Evolutionary conservation across 2,329 filamentous ascomycete species (phyloP).

Genomic region (Trichoderma asperellum): DNA sequence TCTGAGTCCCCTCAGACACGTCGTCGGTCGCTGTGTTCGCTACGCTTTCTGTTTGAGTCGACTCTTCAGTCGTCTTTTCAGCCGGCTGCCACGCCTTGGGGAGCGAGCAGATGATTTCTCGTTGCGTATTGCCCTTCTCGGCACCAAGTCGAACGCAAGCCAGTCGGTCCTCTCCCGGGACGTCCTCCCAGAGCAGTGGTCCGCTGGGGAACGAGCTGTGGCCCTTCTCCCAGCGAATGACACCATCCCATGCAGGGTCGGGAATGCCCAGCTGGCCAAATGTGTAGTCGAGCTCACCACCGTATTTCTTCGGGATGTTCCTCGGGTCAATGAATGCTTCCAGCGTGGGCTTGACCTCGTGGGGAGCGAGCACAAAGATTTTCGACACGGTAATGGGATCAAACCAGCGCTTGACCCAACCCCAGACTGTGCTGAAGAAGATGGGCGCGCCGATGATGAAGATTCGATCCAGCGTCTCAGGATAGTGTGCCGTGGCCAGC

Average conservation of each 20-base stretch:
- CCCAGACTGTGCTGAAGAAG: slow-evolving; percentile 93
- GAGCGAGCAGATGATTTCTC: slow-evolving; percentile 56
- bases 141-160: slow-evolving; percentile 60
- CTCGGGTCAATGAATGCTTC: slow-evolving; percentile 77
- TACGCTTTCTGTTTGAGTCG: slow-evolving; percentile 24
- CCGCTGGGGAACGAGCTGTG: slow-evolving; percentile 58
- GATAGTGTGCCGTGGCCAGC: slow-evolving; percentile 90
- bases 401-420: slow-evolving; percentile 95
- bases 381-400: slow-evolving; percentile 92
- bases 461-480: slow-evolving; percentile 75
- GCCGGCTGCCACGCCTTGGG: slow-evolving; percentile 44
- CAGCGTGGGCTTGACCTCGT: slow-evolving; percentile 77
- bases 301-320: slow-evolving; percentile 88
- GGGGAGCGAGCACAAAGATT: slow-evolving; percentile 81
- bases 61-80: slow-evolving; percentile 13
- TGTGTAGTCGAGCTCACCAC: slow-evolving; percentile 80
- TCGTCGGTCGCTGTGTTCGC: slow-evolving; percentile 25
- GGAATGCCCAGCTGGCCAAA: slow-evolving; percentile 76
- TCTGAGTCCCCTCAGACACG: slow-evolving; percentile 38
- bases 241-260: slow-evolving; percentile 63
- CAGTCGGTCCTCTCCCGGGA: slow-evolving; percentile 49
- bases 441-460: slow-evolving; percentile 83
- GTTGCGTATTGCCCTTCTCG: slow-evolving; percentile 49
- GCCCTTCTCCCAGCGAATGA: slow-evolving; percentile 57
- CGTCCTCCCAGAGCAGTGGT: slow-evolving; percentile 62